Evolutionary conservation across 345 rosid genomes (phyloP).

Genomic region (Salix suchowensis): DNA sequence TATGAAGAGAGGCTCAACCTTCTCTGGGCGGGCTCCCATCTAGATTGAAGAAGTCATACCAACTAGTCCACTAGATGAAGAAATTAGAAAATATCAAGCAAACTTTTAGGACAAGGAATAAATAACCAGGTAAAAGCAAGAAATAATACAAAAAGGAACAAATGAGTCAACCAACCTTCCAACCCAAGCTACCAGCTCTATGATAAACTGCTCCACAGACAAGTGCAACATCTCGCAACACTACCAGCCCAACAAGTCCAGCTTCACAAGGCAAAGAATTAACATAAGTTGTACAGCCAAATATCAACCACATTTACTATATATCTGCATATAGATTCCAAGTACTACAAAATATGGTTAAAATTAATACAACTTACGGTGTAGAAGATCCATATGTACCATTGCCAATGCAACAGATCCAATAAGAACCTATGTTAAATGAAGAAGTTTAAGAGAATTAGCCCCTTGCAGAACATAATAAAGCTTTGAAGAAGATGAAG

Average conservation of each 20-base stretch:
- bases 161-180: conserved; percentile 53
- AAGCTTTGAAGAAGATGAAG: conserved; percentile 3
- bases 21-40: conserved; percentile 66
- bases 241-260: conserved; percentile 74
- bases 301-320: background rate
- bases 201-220: conserved; percentile 74
- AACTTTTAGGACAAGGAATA: background rate
- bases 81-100: conserved; percentile 2
- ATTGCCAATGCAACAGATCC: conserved; percentile 85
- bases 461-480: background rate
- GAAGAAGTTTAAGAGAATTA: background rate
- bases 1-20: conserved; percentile 80
- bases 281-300: background rate
- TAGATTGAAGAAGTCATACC: conserved; percentile 75
- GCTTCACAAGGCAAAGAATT: conserved; percentile 38
- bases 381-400: conserved; percentile 77
- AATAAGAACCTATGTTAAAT: conserved; percentile 66
- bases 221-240: conserved; percentile 68
- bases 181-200: conserved; percentile 64
- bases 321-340: background rate
- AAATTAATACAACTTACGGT: conserved; percentile 48
- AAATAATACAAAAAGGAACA: background rate
- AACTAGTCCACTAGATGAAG: conserved; percentile 59
- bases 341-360: background rate
- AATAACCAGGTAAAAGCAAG: background rate